phyloP scores from a whole-genome alignment of 2,329 filamentous ascomycete species.

The Davidsoniella eucalypti region DNA sequence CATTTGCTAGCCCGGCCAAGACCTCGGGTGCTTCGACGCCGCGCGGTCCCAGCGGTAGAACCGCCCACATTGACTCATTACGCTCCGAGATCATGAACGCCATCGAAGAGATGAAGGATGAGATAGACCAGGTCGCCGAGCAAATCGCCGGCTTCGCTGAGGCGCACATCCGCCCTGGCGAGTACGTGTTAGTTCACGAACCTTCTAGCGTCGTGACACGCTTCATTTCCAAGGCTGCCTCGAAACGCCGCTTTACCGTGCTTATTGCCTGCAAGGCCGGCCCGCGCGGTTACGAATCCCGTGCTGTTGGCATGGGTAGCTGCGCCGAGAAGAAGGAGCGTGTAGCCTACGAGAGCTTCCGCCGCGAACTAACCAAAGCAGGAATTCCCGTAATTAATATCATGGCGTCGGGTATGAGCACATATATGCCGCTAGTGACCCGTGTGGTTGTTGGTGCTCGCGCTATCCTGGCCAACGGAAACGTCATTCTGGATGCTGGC shows the following conservation, averaged over 20 bases:
- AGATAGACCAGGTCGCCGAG: conserved; percentile 81
- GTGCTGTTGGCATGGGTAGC: conserved; percentile 17
- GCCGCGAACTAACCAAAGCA: conserved; percentile 59
- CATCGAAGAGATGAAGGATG: conserved; percentile 90
- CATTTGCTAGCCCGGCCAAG: conserved; percentile 35
- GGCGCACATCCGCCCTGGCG: conserved; percentile 83
- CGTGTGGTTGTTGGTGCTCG: conserved; percentile 87
- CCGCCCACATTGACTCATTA: conserved; percentile 42
- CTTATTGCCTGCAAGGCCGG: conserved; percentile 56
- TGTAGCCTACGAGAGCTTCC: conserved; percentile 37
- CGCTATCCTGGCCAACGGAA: conserved; percentile 75
- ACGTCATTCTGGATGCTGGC: conserved; percentile 70
- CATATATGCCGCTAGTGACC: conserved; percentile 87
- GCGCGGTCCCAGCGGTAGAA: conserved; percentile 20
- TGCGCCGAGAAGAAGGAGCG: conserved; percentile 5
- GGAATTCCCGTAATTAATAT: conserved; percentile 75
- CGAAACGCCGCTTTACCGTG: conserved; percentile 82
- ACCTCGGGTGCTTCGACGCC: conserved; percentile 35
- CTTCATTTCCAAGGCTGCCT: conserved; percentile 74
- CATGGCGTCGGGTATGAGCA: conserved; percentile 71
- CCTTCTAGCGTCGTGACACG: conserved; percentile 76
- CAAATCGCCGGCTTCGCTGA: conserved; percentile 80
- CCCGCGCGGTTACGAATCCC: conserved; percentile 18
- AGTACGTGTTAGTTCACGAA: conserved; percentile 79
- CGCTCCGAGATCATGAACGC: conserved; percentile 85